Evolutionary conservation across 495 filamentous ascomycete genomes (phyloP), one percentile per base, ranked within the genome.

Genomic region (Penicillium canariense): DNA sequence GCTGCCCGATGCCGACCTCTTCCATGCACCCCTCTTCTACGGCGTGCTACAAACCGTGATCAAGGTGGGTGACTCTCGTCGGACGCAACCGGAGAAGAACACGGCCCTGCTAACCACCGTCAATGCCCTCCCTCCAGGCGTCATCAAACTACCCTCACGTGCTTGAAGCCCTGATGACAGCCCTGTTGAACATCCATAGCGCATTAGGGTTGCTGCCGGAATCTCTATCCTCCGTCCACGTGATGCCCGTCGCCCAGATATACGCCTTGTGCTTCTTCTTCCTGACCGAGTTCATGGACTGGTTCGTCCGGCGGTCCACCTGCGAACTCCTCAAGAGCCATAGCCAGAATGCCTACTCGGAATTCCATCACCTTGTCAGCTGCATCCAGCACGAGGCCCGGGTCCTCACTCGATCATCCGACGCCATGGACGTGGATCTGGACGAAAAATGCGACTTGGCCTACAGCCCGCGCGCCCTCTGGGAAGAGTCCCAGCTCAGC

Each of bases 191-290:
- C 48, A 71, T 81, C 36, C 75, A 76, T 54, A 59, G 71, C 51
- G 68, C 73, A 43, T 60, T 79, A 11, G 48, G 48, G 28, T 54
- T 63, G 23, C 63, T 45, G 26, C 57, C 30, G 40, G 54, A 57
- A 50, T 46, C 60, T 22, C 25, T 60, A 48, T 49, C 53, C 23
- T 50, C 63, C 22, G 59, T 50, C 6, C 58, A 56, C 12, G 62
- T 69, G 5, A 47, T 70, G 36, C 48, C 65, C 12, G 66, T 78
- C 30, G 71, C 74, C 12, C 66, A 62, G 17, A 68, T 77, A 28
- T 81, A 80, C 54, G 59, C 75, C 4, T 60, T 77, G 40, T 64
- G 72, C 2, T 79, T 80, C 36, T 69, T 80, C 57, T 71, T 79
- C 38, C 59, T 81, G 9, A 68, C 71, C 43, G 73, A 76, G 50